A percentile compares a stretch with the other conserved stretches of the same genome.
These are phyloP conservation scores for Fusarium burgessii DNA, from an alignment of 2,329 filamentous ascomycete genomes.

Conservation along the genomic window DNA sequence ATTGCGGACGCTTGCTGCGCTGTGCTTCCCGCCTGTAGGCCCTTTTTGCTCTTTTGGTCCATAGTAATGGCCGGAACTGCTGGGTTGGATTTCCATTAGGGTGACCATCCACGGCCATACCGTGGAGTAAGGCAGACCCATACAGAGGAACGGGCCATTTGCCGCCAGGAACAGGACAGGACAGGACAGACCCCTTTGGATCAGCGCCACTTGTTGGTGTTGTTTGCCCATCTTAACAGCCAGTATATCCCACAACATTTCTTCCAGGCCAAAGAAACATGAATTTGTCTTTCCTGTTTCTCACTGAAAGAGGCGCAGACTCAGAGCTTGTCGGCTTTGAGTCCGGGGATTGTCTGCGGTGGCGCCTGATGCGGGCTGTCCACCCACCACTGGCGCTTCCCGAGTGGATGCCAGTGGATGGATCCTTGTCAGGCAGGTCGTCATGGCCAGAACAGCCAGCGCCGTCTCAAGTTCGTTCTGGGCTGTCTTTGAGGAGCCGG, in stretches of 20 bases:
- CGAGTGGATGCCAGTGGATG: conserved; percentile 46
- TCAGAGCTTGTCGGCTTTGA: conserved; percentile 45
- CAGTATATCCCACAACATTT: conserved; percentile 1
- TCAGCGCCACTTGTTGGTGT: conserved; percentile 5
- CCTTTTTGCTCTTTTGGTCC: conserved; percentile 29
- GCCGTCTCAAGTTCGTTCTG: conserved; percentile 43
- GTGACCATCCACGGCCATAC: conserved; percentile 20
- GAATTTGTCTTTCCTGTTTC: conserved; percentile 30
- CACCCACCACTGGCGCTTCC: conserved; percentile 48
- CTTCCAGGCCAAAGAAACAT: conserved; percentile 20
- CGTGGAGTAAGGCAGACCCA: conserved; percentile 36
- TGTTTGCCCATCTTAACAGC: background rate
- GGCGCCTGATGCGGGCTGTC: conserved; percentile 48
- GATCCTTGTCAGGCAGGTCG: conserved; percentile 47
- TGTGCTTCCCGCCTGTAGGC: conserved; percentile 16
- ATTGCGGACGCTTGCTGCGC: conserved; percentile 28
- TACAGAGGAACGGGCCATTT: conserved; percentile 31
- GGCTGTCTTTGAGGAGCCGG: conserved; percentile 32
- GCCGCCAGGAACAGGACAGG: conserved; percentile 25
- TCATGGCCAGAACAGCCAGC: conserved; percentile 47
- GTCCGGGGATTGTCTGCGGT: conserved; percentile 47
- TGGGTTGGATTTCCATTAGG: conserved; percentile 16
- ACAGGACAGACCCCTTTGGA: background rate
- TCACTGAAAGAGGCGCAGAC: conserved; percentile 39
- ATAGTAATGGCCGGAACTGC: conserved; percentile 2